phyloP scores from a whole-genome alignment of 129 eudicot species.

The Glebionis coronaria region DNA sequence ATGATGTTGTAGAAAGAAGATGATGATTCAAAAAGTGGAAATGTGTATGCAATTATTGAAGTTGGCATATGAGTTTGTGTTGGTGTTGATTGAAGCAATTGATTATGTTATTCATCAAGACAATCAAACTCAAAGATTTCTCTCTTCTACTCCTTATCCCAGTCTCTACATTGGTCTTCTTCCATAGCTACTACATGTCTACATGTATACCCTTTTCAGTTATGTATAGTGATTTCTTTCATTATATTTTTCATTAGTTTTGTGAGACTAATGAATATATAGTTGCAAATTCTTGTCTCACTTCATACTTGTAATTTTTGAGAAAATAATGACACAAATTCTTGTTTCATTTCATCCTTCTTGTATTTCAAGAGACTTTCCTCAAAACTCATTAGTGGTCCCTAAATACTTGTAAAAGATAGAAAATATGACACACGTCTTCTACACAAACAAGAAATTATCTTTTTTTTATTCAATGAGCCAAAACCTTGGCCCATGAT shows the following conservation, averaged over 20 bases:
- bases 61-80: slow-evolving; percentile 41
- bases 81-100: slow-evolving; percentile 41
- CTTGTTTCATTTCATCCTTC: no score
- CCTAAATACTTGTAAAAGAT: no score
- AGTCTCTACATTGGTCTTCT: slow-evolving; percentile 46
- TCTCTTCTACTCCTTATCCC: slow-evolving; percentile 19
- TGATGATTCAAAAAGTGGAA: slow-evolving; percentile 43
- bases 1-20: slow-evolving; percentile 17
- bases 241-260: background rate
- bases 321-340: background rate
- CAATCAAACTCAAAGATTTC: slow-evolving; percentile 9
- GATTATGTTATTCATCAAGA: slow-evolving; percentile 25
- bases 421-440: no score
- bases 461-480: slow-evolving; percentile 13
- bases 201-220: slow-evolving; percentile 4
- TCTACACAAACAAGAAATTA: background rate
- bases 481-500: background rate
- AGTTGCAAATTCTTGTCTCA: slow-evolving; percentile 8
- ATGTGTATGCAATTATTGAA: slow-evolving; percentile 45
- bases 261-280: background rate
- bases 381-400: no score
- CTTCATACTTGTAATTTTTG: slow-evolving; percentile 2
- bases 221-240: background rate
- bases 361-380: no score
- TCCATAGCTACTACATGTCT: slow-evolving; percentile 22